These are phyloP conservation scores for Yarrowia sp. DNA, from an alignment of 805 yeast genomes.

Conservation along the genomic window DNA sequence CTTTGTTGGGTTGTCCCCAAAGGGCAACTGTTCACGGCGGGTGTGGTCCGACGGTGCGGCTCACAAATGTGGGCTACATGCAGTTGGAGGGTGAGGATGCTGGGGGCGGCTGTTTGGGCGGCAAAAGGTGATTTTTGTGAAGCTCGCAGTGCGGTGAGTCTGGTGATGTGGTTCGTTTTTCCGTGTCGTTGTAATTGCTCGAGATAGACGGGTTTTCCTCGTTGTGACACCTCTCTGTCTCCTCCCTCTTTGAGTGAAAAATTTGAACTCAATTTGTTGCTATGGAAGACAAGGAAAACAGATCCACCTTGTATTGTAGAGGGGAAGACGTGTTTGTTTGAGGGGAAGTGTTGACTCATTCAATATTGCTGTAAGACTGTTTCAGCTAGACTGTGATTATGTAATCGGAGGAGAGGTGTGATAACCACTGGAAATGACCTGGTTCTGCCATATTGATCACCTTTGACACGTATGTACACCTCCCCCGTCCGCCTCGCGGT, in stretches of 20 bases:
- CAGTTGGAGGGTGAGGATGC: neutral
- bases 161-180: neutral
- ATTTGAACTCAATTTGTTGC: conserved; percentile 4
- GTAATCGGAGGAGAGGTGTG: too few relatives aligned
- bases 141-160: neutral
- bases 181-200: neutral
- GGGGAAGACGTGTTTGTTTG: conserved; percentile 3
- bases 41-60: conserved; percentile 20
- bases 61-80: neutral
- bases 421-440: too few relatives aligned
- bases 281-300: neutral
- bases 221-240: neutral
- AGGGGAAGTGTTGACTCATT: conserved; percentile 9
- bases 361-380: neutral
- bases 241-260: conserved; percentile 8
- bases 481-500: too few relatives aligned
- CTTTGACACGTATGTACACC: too few relatives aligned
- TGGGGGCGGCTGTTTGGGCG: neutral
- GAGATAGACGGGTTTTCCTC: neutral
- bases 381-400: neutral
- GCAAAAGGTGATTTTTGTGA: neutral
- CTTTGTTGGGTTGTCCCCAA: conserved; percentile 21
- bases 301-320: neutral
- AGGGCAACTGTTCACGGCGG: conserved; percentile 27
- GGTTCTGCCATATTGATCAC: neutral